These are phyloP conservation scores for Penstemon davidsonii DNA, from an alignment of 257 asterid genomes.

Conservation along the genomic window DNA sequence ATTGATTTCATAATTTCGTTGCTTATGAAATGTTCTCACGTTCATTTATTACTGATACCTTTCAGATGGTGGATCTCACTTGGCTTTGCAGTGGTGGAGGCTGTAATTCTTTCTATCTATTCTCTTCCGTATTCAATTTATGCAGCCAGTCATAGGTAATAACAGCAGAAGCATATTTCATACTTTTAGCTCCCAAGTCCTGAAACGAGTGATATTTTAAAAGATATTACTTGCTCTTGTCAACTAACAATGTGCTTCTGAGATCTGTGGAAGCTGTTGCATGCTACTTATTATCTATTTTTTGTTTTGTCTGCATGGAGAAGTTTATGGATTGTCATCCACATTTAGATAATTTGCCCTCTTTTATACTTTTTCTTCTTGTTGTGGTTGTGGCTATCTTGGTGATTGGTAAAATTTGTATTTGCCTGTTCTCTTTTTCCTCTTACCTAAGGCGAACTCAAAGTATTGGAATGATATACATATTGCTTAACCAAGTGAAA, in stretches of 20 bases:
- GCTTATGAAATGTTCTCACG: slow-evolving; percentile 10
- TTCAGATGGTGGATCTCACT: slow-evolving; percentile 99
- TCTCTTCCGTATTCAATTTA: slow-evolving; percentile 92
- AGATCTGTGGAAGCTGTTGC: background rate
- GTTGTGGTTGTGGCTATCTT: background rate
- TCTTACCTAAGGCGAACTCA: too few relatives aligned
- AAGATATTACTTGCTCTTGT: background rate
- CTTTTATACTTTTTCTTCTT: background rate
- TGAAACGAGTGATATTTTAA: background rate
- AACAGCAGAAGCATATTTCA: slow-evolving; percentile 11
- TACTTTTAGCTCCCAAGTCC: slow-evolving; percentile 14
- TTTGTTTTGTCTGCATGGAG: background rate
- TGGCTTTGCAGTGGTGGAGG: slow-evolving; percentile 84
- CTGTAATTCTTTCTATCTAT: slow-evolving; percentile 69
- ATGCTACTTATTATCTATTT: background rate
- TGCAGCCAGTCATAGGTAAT: slow-evolving; percentile 91
- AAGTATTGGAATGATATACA: too few relatives aligned
- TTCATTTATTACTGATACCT: slow-evolving; percentile 33
- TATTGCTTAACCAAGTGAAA: background rate
- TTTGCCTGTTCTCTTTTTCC: too few relatives aligned
- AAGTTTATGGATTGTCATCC: background rate
- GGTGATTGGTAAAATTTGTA: too few relatives aligned
- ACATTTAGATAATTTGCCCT: background rate
- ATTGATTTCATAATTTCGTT: slow-evolving; percentile 18
- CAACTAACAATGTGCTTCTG: background rate